phyloP scores from a whole-genome alignment of 441 rosid species.

The Brassica hybrid region DNA sequence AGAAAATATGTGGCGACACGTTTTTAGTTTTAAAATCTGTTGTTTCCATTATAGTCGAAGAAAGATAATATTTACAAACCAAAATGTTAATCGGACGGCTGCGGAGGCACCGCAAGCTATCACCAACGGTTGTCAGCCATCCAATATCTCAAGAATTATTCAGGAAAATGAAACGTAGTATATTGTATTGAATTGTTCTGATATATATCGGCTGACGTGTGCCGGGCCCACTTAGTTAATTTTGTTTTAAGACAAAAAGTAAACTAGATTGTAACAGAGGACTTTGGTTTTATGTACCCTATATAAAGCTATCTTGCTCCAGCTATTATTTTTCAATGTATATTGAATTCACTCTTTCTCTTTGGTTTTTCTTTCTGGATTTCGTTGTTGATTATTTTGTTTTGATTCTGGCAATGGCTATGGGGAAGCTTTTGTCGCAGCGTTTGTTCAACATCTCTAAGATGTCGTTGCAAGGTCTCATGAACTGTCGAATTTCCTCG shows the following conservation, averaged over 20 bases:
- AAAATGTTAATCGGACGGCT: constrained; percentile 44
- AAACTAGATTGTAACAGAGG: constrained; percentile 3
- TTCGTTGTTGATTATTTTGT: not conserved
- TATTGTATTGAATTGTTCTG: not conserved
- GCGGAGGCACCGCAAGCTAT: not conserved
- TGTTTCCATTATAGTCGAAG: constrained; percentile 2
- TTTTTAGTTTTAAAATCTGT: not conserved
- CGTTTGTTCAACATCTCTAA: constrained; percentile 58
- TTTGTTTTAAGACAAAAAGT: not conserved
- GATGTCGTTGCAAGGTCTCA: constrained; percentile 53
- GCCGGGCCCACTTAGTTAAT: not conserved
- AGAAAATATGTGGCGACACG: constrained; percentile 42
- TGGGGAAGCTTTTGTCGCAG: constrained; percentile 59
- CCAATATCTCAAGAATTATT: constrained; percentile 12
- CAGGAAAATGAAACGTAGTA: constrained; percentile 30
- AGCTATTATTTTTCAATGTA: not conserved
- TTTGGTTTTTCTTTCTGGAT: not conserved
- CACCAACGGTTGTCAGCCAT: constrained; percentile 24
- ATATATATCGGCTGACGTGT: constrained; percentile 37
- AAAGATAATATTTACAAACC: not conserved
- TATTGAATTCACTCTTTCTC: not conserved
- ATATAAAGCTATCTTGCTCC: constrained; percentile 27
- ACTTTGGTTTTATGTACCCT: constrained; percentile 31
- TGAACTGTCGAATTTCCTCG: constrained; percentile 61
- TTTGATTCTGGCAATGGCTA: constrained; percentile 51